A percentile compares a stretch with the other conserved stretches of the same genome.
Conservation (phyloP, 495 filamentous ascomycete genomes). For the Amphirosellinia nigrospora region DNA sequence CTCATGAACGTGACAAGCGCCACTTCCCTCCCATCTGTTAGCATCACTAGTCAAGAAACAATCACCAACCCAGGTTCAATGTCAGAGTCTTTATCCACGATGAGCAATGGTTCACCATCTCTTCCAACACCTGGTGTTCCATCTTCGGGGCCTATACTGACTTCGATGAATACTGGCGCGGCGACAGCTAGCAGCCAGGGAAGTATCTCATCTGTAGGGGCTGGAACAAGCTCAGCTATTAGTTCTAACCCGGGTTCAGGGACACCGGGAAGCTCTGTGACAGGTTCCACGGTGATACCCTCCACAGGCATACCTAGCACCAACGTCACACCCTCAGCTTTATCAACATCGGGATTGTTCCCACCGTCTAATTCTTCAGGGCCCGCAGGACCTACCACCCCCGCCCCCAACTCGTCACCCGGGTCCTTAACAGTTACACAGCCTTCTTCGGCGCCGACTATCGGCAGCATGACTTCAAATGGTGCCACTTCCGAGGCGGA, state of each 20-base stretch:
- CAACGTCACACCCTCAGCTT: background rate
- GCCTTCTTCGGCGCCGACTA: conserved; percentile 20
- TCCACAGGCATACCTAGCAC: conserved; percentile 14
- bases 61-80: background rate
- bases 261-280: background rate
- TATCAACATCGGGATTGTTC: conserved; percentile 35
- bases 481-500: conserved; percentile 25
- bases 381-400: conserved; percentile 29
- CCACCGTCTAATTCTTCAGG: conserved; percentile 36
- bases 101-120: background rate
- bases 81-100: background rate
- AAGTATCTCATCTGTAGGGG: background rate
- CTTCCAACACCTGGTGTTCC: background rate
- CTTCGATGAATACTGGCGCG: conserved; percentile 12
- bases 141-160: background rate
- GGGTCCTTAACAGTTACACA: conserved; percentile 24
- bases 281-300: background rate
- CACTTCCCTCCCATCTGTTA: background rate
- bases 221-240: background rate
- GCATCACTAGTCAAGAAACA: background rate
- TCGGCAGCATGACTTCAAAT: background rate
- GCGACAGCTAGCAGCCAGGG: background rate
- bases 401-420: conserved; percentile 12
- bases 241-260: conserved; percentile 4
- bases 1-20: background rate